phyloP scores from a whole-genome alignment of 305 asterid genomes.

The Fraxinus paxiana region DNA sequence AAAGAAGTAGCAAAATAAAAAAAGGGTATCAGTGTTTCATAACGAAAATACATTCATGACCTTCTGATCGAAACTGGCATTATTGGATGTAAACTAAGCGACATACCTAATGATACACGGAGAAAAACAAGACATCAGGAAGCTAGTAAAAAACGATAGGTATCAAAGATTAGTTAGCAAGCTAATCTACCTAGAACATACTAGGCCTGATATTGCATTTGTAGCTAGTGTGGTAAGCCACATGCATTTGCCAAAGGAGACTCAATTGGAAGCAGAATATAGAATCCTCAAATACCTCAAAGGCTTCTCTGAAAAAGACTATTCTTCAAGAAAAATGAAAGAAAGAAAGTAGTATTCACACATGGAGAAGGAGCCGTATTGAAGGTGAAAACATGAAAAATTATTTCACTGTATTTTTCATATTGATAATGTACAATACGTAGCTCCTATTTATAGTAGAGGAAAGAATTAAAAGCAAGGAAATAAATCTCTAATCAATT shows the following conservation, averaged over 20 bases:
- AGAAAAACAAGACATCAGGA: background rate
- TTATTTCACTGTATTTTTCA: too few species aligned
- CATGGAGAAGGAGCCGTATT: background rate
- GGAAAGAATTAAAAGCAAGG: too few species aligned
- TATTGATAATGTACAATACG: too few species aligned
- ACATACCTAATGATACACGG: background rate
- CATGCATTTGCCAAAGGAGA: background rate
- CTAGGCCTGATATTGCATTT: background rate
- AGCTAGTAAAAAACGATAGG: background rate
- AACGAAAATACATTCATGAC: background rate
- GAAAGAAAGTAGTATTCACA: background rate
- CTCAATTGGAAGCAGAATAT: background rate
- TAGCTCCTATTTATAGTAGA: too few species aligned
- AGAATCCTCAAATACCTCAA: background rate
- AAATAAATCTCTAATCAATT: too few species aligned
- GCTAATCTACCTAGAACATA: background rate
- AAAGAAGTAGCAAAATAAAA: too few species aligned
- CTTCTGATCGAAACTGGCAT: too few species aligned
- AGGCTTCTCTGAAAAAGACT: background rate
- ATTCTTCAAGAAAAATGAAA: background rate
- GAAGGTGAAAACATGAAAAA: too few species aligned
- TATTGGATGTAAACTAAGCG: background rate
- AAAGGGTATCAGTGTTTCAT: background rate
- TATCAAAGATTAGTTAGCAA: background rate
- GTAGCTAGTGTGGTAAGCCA: background rate